A percentile compares a stretch with the other conserved stretches of the same genome.
phyloP scores from a whole-genome alignment of 1,284 basidiomycete species.

The Tilletia walkeri region DNA sequence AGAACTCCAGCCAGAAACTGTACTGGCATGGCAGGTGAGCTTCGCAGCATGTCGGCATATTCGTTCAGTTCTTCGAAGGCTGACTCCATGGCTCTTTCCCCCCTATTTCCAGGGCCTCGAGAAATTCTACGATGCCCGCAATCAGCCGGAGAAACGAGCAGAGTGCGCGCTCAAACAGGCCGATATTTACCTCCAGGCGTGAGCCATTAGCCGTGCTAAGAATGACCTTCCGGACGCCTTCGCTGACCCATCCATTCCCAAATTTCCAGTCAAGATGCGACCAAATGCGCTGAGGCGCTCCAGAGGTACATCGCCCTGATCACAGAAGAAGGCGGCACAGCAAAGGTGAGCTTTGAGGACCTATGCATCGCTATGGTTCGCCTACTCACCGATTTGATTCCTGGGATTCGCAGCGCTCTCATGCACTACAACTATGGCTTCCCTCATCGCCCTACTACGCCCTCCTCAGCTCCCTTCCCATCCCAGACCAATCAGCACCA shows the following conservation, averaged over 20 bases:
- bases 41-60: background rate
- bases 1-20: conserved; percentile 45
- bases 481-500: conserved; percentile 74
- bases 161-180: conserved; percentile 47
- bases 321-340: conserved; percentile 64
- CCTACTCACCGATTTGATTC: background rate
- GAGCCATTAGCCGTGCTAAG: background rate
- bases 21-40: conserved; percentile 54
- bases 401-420: conserved; percentile 16
- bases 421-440: conserved; percentile 69
- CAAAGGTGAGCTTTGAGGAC: conserved; percentile 60
- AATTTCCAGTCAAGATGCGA: conserved; percentile 67
- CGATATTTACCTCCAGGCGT: conserved; percentile 44
- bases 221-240: no score
- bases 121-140: conserved; percentile 54
- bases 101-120: conserved; percentile 51
- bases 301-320: conserved; percentile 73
- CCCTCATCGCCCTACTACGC: conserved; percentile 71
- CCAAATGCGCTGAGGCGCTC: conserved; percentile 74
- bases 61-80: background rate
- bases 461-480: conserved; percentile 68
- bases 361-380: background rate
- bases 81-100: background rate
- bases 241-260: background rate
- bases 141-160: conserved; percentile 49